phyloP scores from a whole-genome alignment of 768 basidiomycete species.

The Xerocomus potaroensis region DNA sequence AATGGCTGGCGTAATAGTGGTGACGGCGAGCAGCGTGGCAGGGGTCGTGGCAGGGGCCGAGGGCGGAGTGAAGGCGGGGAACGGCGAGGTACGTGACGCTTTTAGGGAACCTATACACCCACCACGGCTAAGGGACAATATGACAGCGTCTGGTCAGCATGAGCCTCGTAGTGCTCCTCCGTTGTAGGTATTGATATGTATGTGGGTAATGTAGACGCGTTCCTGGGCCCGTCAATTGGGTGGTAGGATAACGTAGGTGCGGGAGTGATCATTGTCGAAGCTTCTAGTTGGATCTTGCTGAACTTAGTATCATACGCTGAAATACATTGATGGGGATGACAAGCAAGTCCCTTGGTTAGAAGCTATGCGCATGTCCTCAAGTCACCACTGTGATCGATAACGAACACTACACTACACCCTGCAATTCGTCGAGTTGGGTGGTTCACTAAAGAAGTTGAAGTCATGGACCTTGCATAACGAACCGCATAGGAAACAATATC shows the following conservation, averaged over 20 bases:
- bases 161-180: conserved; percentile 20
- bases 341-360: too few relatives aligned
- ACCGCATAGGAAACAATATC: conserved; percentile 35
- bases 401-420: too few relatives aligned
- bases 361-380: too few relatives aligned
- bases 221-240: not conserved
- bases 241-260: not conserved
- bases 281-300: too few relatives aligned
- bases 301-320: too few relatives aligned
- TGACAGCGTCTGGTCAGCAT: conserved; percentile 19
- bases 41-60: conserved; percentile 43
- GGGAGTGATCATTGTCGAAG: not conserved
- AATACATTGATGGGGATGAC: too few relatives aligned
- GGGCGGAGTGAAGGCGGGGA: conserved; percentile 41
- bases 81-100: conserved; percentile 33
- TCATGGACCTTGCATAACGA: too few relatives aligned
- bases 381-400: conserved; percentile 25
- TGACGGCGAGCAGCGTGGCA: conserved; percentile 37
- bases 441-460: too few relatives aligned
- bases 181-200: conserved; percentile 9
- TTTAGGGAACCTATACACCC: not conserved
- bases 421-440: too few relatives aligned
- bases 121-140: not conserved
- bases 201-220: not conserved
- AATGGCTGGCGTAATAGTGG: conserved; percentile 50